Evolutionary conservation across 2,329 filamentous ascomycete species (phyloP), one percentile per base, ranked within the genome.

Genomic region (Penicillium sp.): DNA sequence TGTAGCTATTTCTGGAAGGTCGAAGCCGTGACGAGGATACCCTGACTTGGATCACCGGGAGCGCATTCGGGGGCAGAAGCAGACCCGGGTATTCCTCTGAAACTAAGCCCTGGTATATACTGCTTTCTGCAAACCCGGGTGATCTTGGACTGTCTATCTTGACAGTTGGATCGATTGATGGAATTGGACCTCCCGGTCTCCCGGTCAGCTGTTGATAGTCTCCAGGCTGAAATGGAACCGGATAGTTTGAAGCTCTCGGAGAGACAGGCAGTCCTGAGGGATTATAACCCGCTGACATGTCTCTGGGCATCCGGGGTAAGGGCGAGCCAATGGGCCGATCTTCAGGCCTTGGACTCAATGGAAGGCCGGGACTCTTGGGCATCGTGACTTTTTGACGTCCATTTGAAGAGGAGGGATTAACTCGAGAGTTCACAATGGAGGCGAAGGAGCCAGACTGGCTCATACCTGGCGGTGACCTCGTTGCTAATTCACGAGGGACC

Each of bases 21-120:
- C 90, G 91, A 78, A 99, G 85, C n/a, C 94, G 86, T 20, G 94
- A 97, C 4, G 94, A 97, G 3, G 91, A 90, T 4, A 96, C 92
- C 68, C 83, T 89, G 43, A 96, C 85, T 57, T 88, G 83, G 50
- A 99, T 87, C 1, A 89, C 90, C 3, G 90, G 88, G 7, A 99
- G 78, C 5, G 92, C 91, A 68, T 95, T 95, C 0, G 94, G 92
- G 9, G 91, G 86, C 2, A 99, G 78, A 20, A 97, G 75, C 7
- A 97, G 79, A 56, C 90, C 88, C 0, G 92, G 91, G 67, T 91
- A 92, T 58, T 95, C 89, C 0, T 96, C 90, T 0, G 88, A 90
- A 5, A 90, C 80, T 20, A 96, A 80, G 0, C 90, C 90, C 62
- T 80, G 87, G 68, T 85, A 95, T 20, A 96, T 83, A 50, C 77